Percentiles rank a stretch among this genome's conserved stretches.
These are phyloP conservation scores for Rubroboletus pulcherrimus DNA, from an alignment of 768 basidiomycete species.

Conservation along the genomic window DNA sequence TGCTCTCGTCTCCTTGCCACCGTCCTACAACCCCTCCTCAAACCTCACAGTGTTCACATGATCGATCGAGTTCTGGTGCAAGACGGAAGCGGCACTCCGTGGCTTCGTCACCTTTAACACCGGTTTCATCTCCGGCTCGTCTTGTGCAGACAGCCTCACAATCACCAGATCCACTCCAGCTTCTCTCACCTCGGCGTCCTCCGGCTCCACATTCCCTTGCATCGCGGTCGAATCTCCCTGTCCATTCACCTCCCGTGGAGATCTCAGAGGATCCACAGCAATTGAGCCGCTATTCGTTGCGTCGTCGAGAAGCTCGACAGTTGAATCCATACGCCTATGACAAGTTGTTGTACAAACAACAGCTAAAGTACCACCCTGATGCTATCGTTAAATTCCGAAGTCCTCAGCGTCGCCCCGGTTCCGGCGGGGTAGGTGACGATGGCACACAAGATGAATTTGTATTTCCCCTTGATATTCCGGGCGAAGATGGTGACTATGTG, in stretches of 20 bases:
- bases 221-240: not conserved
- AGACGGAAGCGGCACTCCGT: not conserved
- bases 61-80: constrained; percentile 1
- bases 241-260: constrained; percentile 1
- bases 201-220: not conserved
- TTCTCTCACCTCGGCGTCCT: constrained; percentile 7
- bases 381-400: constrained; percentile 57
- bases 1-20: constrained; percentile 14
- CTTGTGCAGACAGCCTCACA: constrained; percentile 2
- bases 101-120: constrained; percentile 23
- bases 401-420: constrained; percentile 28
- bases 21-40: constrained; percentile 17
- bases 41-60: constrained; percentile 10
- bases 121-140: constrained; percentile 14
- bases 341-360: constrained; percentile 45
- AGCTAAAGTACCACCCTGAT: constrained; percentile 55
- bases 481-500: constrained; percentile 29
- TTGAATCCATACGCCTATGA: constrained; percentile 62
- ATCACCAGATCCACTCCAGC: constrained; percentile 25
- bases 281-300: constrained; percentile 48
- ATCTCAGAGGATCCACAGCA: constrained; percentile 19
- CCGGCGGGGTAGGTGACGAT: constrained; percentile 26
- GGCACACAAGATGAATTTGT: constrained; percentile 33
- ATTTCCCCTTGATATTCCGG: constrained; percentile 16
- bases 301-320: constrained; percentile 52